Conservation (phyloP, 305 asterid genomes). For the Solanum hybrid region DNA sequence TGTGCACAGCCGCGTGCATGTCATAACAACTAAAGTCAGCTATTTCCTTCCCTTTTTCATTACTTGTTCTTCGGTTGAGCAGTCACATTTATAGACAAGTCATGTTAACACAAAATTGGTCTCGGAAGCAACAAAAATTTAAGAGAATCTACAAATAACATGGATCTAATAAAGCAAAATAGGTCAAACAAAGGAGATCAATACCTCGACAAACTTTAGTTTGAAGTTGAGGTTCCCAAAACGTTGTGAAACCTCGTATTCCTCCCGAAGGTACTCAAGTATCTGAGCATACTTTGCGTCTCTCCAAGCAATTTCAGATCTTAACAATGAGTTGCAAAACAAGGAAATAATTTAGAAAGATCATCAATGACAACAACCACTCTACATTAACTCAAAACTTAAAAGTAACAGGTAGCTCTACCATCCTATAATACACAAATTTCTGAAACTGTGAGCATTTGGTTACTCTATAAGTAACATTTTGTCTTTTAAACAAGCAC, state of each 20-base stretch:
- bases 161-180: not conserved
- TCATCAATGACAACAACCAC: not conserved
- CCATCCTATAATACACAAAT: not conserved
- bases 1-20: not conserved
- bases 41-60: not conserved
- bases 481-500: not conserved
- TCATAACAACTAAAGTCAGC: not conserved
- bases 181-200: not conserved
- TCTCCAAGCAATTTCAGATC: slow-evolving; percentile 98
- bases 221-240: slow-evolving; percentile 91
- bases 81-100: not conserved
- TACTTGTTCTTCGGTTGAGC: not conserved
- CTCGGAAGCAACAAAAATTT: not conserved
- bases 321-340: slow-evolving; percentile 17
- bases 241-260: slow-evolving; percentile 89
- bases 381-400: not conserved
- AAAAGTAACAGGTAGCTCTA: not conserved
- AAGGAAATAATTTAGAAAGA: not conserved
- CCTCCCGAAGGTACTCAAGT: slow-evolving; percentile 89
- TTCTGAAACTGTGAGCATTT: not conserved
- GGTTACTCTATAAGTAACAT: not conserved
- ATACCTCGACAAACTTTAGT: slow-evolving; percentile 88
- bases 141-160: not conserved
- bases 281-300: slow-evolving; percentile 91
- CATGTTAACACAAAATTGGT: not conserved